These are phyloP conservation scores for Pseudognaphalium luteoalbum DNA, from an alignment of 129 eudicot genomes.

Conservation along the genomic window DNA sequence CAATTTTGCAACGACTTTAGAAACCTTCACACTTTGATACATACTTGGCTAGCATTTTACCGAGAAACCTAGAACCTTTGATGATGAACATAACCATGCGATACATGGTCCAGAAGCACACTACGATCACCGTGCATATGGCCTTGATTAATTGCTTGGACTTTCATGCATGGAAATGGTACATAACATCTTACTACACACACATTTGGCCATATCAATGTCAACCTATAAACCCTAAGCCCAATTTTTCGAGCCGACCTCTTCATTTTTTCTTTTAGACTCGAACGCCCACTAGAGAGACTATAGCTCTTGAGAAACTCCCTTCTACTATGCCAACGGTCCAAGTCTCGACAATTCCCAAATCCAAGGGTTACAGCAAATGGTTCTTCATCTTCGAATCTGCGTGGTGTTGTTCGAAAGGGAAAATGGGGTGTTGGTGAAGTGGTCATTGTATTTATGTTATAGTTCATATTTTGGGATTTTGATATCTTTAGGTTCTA, in stretches of 20 bases:
- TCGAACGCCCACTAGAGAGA: conserved; percentile 15
- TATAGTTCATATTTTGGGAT: conserved; percentile 14
- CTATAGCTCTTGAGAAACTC: conserved; percentile 37
- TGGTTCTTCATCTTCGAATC: conserved; percentile 30
- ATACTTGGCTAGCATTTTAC: background rate
- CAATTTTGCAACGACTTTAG: background rate
- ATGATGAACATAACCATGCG: background rate
- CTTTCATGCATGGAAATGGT: conserved; percentile 30
- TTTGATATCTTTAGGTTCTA: conserved; percentile 4
- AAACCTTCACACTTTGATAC: background rate
- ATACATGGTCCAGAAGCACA: conserved; percentile 21
- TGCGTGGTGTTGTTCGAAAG: background rate
- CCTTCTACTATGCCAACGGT: conserved; percentile 39
- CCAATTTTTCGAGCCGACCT: conserved; percentile 32
- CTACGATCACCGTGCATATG: conserved; percentile 21
- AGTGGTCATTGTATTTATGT: conserved; percentile 18
- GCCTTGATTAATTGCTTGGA: background rate
- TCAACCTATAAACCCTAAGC: conserved; percentile 31
- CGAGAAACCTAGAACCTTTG: background rate
- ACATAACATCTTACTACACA: conserved; percentile 38
- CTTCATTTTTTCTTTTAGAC: conserved; percentile 27
- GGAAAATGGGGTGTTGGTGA: conserved; percentile 27
- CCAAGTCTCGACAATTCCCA: conserved; percentile 21
- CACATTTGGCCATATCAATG: conserved; percentile 32
- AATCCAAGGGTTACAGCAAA: background rate